phyloP scores from a whole-genome alignment of 805 yeast species.

The Tetrapisispora pingtungensis region DNA sequence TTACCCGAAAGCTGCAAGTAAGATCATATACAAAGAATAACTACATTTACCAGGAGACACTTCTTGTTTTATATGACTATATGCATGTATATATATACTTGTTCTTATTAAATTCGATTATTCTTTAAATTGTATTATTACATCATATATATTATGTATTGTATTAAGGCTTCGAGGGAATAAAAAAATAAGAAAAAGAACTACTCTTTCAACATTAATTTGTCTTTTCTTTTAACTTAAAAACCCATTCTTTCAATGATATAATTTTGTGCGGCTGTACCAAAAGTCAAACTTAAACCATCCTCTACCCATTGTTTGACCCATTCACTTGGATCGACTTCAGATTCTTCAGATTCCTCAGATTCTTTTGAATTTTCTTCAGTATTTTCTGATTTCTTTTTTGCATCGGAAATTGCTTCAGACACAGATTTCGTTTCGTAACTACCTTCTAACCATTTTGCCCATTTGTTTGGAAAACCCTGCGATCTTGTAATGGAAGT shows the following conservation, averaged over 20 bases:
- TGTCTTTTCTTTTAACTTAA: no score
- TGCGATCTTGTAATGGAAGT: conserved; percentile 72
- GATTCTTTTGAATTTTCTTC: conserved; percentile 22
- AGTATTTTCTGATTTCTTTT: conserved; percentile 9
- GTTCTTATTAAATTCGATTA: no score
- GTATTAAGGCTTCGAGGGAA: no score
- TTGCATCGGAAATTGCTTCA: conserved; percentile 1
- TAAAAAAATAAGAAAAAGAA: no score
- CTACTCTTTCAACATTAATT: no score
- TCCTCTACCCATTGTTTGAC: conserved; percentile 68
- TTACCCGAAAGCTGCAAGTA: no score
- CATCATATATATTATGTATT: no score
- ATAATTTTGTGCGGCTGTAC: conserved; percentile 82
- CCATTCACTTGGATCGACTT: conserved; percentile 73
- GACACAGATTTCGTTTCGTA: conserved; percentile 21
- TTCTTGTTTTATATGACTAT: no score
- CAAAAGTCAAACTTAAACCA: conserved; percentile 71
- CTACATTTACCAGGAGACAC: no score
- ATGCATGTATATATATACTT: no score
- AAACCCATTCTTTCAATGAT: conserved; percentile 68
- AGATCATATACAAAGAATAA: no score
- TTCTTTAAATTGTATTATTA: no score
- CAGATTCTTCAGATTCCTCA: conserved; percentile 12
- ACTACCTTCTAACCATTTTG: conserved; percentile 60
- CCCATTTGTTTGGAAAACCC: conserved; percentile 85